phyloP scores from a whole-genome alignment of 148 eudicot species.

The Simmondsia chinensis region DNA sequence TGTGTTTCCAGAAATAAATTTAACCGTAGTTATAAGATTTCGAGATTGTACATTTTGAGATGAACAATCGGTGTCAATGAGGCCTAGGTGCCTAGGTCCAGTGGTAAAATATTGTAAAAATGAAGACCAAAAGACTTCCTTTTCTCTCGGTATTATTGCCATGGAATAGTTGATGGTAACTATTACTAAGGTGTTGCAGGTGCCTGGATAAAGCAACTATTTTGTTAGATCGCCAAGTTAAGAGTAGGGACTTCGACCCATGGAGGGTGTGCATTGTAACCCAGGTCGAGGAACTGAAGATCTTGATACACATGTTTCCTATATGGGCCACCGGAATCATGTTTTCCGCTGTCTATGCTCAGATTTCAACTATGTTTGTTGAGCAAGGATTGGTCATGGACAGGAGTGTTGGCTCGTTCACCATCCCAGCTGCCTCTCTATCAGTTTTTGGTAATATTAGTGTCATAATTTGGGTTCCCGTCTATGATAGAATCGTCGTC shows the following conservation, averaged over 20 bases:
- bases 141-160: no score
- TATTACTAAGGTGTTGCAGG: no score
- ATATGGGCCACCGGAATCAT: constrained; percentile 62
- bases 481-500: constrained; percentile 48
- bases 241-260: constrained; percentile 13
- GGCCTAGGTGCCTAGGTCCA: no score
- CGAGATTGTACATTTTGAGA: no score
- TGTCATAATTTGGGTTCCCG: constrained; percentile 61
- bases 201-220: constrained; percentile 68
- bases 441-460: constrained; percentile 52
- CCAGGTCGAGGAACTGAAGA: constrained; percentile 66
- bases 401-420: constrained; percentile 25
- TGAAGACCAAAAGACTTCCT: no score
- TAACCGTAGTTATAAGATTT: no score
- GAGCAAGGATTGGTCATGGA: constrained; percentile 48
- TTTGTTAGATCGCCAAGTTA: constrained; percentile 8
- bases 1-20: no score
- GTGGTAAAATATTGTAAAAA: no score
- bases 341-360: constrained; percentile 45
- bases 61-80: no score
- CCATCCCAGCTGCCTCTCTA: constrained; percentile 62
- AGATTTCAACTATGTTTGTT: constrained; percentile 54
- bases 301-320: constrained; percentile 48
- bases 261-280: constrained; percentile 65
- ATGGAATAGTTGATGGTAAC: no score